Evolutionary conservation across 805 yeast species (phyloP), one percentile per base, ranked within the genome.

Genomic region (Myxozyma kluyveri): DNA sequence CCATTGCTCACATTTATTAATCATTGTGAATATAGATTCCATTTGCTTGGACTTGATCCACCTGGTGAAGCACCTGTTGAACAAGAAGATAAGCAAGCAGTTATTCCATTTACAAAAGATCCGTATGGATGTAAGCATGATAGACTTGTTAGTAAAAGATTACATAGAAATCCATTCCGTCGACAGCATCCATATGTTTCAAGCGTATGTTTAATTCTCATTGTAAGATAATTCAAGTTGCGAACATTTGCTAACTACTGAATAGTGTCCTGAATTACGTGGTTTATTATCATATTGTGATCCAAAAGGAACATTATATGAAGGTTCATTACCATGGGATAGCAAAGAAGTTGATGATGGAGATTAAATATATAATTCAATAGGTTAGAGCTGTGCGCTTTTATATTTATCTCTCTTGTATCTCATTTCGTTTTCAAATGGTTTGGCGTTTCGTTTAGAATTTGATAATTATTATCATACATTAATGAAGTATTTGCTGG

Each of bases 61-160:
- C 49, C 49, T 4, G 52, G 56, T 7, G 48, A 41, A 4, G 17
- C 24, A 2, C 57, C 57, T 6, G 22, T 24, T 3, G 56, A 56
- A 40, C 47, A 57, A n/a, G 63, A 58, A 37, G 21, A 24, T 14
- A 24, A 23, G 5, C 35, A 52, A 22, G 55, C 63, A 18, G 38
- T 60, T 23, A 27, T 29, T 18, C 64, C 64, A n/a, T 61, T 61
- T 36, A 45, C 56, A 3, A 27, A 29, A 24, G 65, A 61, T 40
- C 62, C 60, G 27, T 61, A 61, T 40, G 63, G 61, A 12, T 61
- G 65, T 45, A 35, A 19, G 17, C 35, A 61, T 41, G 35, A 46
- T 9, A 41, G 14, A 9, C 43, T 62, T 9, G 35, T 58, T 18
- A 33, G 35, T 1, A 62, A 62, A 47, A 39, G 55, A 32, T 39